These are phyloP conservation scores for Penicillium robsamsonii DNA, from an alignment of 495 filamentous ascomycete genomes.

Conservation along the genomic window DNA sequence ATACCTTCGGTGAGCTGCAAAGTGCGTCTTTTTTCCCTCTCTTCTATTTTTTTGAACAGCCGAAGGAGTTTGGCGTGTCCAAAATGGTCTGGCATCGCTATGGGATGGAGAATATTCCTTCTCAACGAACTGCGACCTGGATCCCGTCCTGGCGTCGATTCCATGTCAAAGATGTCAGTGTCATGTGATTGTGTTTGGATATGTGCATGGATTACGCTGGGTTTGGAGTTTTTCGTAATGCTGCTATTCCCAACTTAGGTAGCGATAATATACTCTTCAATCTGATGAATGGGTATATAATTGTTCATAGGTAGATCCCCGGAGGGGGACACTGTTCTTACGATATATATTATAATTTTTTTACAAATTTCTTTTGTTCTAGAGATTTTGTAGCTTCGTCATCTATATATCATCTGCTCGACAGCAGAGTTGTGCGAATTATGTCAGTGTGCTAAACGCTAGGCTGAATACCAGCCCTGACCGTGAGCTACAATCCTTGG, in stretches of 20 bases:
- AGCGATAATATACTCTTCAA: slow-evolving; percentile 30
- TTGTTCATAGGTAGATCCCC: neutral
- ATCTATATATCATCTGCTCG: too few species aligned
- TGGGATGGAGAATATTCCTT: slow-evolving; percentile 2
- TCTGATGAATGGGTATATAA: neutral
- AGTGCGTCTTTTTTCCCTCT: slow-evolving; percentile 6
- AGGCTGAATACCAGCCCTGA: too few species aligned
- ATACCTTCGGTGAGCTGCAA: slow-evolving; percentile 5
- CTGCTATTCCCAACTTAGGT: slow-evolving; percentile 16
- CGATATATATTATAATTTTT: neutral
- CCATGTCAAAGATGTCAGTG: slow-evolving; percentile 19
- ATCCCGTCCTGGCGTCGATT: slow-evolving; percentile 7
- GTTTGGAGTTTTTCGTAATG: slow-evolving; percentile 16
- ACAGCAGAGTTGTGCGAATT: too few species aligned
- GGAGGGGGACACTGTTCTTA: neutral
- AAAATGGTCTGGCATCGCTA: slow-evolving; percentile 15
- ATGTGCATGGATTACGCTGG: slow-evolving; percentile 17
- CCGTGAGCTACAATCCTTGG: too few species aligned
- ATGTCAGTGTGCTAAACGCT: too few species aligned
- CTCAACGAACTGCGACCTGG: slow-evolving; percentile 1
- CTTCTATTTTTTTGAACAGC: slow-evolving; percentile 15
- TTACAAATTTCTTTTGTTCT: too few species aligned
- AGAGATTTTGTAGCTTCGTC: too few species aligned
- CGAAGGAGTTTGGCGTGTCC: slow-evolving; percentile 21
- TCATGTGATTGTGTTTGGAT: slow-evolving; percentile 9